These are phyloP conservation scores for Cairneyella variabilis DNA, from an alignment of 495 filamentous ascomycete genomes.

Conservation along the genomic window DNA sequence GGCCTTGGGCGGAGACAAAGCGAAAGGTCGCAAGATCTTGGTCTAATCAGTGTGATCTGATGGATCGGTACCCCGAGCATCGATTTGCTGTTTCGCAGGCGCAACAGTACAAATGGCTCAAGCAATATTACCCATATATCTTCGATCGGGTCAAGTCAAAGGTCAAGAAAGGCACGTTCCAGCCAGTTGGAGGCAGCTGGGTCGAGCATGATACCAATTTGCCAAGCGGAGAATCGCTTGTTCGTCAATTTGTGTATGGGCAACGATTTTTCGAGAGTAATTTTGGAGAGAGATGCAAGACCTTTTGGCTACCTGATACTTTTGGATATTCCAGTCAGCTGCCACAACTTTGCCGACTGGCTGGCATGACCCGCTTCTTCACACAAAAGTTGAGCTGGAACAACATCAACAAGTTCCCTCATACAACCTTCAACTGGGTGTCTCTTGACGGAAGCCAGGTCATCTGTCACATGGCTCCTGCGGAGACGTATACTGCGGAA, in stretches of 20 bases:
- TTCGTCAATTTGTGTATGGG: conserved; percentile 92
- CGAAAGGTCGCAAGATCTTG: conserved; percentile 94
- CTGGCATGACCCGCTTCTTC: conserved; percentile 94
- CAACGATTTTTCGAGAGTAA: conserved; percentile 92
- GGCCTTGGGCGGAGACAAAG: conserved; percentile 99
- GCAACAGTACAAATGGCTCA: conserved; percentile 97
- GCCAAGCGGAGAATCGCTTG: conserved; percentile 89
- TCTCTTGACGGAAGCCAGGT: conserved; percentile 92
- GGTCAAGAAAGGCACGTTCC: conserved; percentile 86
- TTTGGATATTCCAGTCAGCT: conserved; percentile 96
- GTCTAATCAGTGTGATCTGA: conserved; percentile 90
- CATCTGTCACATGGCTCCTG: conserved; percentile 92
- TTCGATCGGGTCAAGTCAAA: conserved; percentile 85
- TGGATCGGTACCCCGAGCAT: conserved; percentile 93
- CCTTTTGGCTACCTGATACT: conserved; percentile 97
- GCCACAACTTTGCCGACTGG: conserved; percentile 84
- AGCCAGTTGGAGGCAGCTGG: conserved; percentile 96
- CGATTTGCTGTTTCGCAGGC: conserved; percentile 89
- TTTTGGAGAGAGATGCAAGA: conserved; percentile 83
- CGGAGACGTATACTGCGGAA: conserved; percentile 91
- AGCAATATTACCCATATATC: conserved; percentile 78
- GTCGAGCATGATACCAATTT: conserved; percentile 98
- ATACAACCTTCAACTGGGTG: conserved; percentile 98
- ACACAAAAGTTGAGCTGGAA: conserved; percentile 93
- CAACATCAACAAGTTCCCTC: conserved; percentile 98